These are phyloP conservation scores for Vitis labrusca DNA, from an alignment of 164 flowering plant genomes.

Conservation along the genomic window DNA sequence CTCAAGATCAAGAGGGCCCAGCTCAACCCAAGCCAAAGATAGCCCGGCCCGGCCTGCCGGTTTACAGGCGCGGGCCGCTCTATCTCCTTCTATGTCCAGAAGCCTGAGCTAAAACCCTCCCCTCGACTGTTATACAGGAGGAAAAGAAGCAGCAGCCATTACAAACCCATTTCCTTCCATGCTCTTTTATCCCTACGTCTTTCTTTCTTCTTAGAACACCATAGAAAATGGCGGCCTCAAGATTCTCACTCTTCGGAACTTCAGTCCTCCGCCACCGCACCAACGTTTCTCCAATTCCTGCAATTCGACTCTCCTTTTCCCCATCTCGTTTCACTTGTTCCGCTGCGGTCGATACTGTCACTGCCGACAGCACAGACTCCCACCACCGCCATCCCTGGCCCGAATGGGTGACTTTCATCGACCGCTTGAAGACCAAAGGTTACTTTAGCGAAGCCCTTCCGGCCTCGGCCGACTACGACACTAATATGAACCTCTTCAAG, in stretches of 20 bases:
- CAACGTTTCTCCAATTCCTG: conserved; percentile 8
- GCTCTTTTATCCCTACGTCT: neutral
- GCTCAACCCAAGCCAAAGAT: too few relatives aligned
- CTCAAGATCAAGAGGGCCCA: too few relatives aligned
- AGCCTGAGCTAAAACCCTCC: too few relatives aligned
- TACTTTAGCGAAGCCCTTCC: conserved; percentile 32
- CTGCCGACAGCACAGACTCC: conserved; percentile 7
- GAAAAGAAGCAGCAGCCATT: neutral
- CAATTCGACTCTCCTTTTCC: conserved; percentile 16
- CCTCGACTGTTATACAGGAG: too few relatives aligned
- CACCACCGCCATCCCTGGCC: conserved; percentile 75
- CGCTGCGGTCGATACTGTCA: conserved; percentile 12
- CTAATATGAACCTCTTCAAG: conserved; percentile 47
- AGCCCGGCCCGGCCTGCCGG: too few relatives aligned
- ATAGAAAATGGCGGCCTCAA: conserved; percentile 23
- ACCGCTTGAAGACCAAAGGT: conserved; percentile 58
- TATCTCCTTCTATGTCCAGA: too few relatives aligned
- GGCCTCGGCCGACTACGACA: conserved; percentile 6
- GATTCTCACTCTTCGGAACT: conserved; percentile 22
- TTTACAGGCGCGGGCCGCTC: too few relatives aligned
- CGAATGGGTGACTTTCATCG: conserved; percentile 72
- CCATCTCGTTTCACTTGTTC: conserved; percentile 17
- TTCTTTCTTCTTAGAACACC: neutral
- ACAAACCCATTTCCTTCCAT: neutral
- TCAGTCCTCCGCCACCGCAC: conserved; percentile 20